phyloP scores from a whole-genome alignment of 257 asterid species.

The Forsythia viridissima region DNA sequence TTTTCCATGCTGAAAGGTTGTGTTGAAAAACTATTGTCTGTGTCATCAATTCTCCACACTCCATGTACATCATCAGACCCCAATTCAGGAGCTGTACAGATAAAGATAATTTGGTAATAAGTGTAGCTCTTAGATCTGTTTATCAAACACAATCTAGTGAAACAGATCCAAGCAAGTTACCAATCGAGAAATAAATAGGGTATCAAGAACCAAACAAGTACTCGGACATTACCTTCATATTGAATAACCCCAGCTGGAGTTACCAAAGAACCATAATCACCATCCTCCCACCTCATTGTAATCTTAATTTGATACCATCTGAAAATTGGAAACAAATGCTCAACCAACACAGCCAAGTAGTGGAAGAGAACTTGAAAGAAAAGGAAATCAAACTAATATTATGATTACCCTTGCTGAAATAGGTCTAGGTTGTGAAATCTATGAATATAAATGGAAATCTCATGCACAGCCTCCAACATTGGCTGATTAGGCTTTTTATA shows the following conservation, averaged over 20 bases:
- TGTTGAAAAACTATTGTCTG: conserved; percentile 88
- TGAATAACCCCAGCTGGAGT: conserved; percentile 95
- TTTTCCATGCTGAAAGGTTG: conserved; percentile 55
- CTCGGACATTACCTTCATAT: conserved; percentile 68
- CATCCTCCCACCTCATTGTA: conserved; percentile 92
- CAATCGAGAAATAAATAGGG: conserved; percentile 3
- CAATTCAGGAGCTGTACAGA: conserved; percentile 85
- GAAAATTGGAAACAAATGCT: conserved; percentile 12
- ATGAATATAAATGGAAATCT: conserved; percentile 85
- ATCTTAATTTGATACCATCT: conserved; percentile 96
- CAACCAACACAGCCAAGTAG: conserved; percentile 6
- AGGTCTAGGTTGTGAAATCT: conserved; percentile 96
- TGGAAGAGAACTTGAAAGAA: neutral
- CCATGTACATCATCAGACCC: conserved; percentile 85
- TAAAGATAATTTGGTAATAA: conserved; percentile 30
- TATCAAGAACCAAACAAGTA: conserved; percentile 9
- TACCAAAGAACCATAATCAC: conserved; percentile 55
- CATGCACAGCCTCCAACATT: conserved; percentile 76
- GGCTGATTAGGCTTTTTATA: conserved; percentile 38
- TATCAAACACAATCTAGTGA: neutral
- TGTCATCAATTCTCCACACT: conserved; percentile 94
- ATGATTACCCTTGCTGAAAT: conserved; percentile 89
- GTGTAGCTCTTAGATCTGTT: conserved; percentile 14
- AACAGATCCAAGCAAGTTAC: neutral
- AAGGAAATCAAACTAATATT: conserved; percentile 18